Percentiles rank a stretch among this genome's conserved stretches.
phyloP scores from a whole-genome alignment of 257 asterid species.

The Ajuga chamaepitys region DNA sequence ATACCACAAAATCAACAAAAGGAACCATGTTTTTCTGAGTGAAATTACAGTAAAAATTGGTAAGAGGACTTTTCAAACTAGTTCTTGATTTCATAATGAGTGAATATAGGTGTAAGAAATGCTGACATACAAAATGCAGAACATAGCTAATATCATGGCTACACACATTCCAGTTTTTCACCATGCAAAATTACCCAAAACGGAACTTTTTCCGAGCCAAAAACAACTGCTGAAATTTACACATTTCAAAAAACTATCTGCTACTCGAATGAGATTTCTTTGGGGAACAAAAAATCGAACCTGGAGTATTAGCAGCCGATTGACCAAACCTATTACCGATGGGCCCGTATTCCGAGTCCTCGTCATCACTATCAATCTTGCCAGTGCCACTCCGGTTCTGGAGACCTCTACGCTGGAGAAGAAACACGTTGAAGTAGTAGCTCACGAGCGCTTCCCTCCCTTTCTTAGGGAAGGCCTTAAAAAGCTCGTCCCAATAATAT shows the following conservation, averaged over 20 bases:
- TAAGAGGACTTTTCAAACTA: background rate
- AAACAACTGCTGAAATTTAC: conserved; percentile 39
- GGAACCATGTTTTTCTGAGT: background rate
- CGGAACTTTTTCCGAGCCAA: background rate
- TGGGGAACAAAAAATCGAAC: conserved; percentile 66
- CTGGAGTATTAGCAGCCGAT: conserved; percentile 29
- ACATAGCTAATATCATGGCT: background rate
- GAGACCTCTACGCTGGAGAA: conserved; percentile 44
- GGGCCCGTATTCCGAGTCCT: conserved; percentile 48
- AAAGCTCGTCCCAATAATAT: conserved; percentile 47
- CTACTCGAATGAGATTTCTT: conserved; percentile 35
- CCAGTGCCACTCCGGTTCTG: conserved; percentile 53
- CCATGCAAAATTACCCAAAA: background rate
- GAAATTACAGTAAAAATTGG: background rate
- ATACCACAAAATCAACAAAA: background rate
- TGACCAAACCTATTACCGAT: conserved; percentile 45
- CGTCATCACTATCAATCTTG: conserved; percentile 72
- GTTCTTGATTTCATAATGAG: conserved; percentile 8
- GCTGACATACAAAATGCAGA: conserved; percentile 12
- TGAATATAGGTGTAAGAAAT: conserved; percentile 1
- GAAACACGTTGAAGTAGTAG: conserved; percentile 60
- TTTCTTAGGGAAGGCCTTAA: conserved; percentile 30
- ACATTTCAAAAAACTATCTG: conserved; percentile 19
- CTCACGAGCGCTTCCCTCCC: conserved; percentile 53
- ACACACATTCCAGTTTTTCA: no score